These are phyloP conservation scores for Suillus plorans DNA, from an alignment of 768 basidiomycete genomes.

Conservation along the genomic window DNA sequence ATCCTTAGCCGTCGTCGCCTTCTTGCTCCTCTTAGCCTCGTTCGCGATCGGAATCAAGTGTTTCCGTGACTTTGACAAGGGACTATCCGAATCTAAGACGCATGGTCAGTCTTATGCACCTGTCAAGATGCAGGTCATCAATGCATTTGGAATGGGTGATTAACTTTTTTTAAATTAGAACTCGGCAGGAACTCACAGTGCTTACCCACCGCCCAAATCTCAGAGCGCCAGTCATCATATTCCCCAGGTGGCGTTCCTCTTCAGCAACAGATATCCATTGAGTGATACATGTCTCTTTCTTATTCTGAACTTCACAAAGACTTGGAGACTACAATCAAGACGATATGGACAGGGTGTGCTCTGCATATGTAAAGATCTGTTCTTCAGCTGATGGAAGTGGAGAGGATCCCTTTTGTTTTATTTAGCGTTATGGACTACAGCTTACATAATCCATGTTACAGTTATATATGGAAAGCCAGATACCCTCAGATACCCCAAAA, in stretches of 20 bases:
- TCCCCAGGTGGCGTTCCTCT: constrained; percentile 49
- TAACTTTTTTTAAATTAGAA: constrained; percentile 38
- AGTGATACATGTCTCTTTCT: constrained; percentile 38
- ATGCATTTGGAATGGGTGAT: constrained; percentile 36
- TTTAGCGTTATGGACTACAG: constrained; percentile 18
- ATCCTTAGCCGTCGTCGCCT: constrained; percentile 65
- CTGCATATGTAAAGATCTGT: background rate
- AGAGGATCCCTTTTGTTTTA: constrained; percentile 10
- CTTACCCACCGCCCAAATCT: constrained; percentile 42
- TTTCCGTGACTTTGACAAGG: constrained; percentile 80
- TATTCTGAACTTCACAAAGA: constrained; percentile 5
- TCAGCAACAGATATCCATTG: constrained; percentile 73
- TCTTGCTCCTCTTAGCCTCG: constrained; percentile 70
- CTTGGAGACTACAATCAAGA: constrained; percentile 9
- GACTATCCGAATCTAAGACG: constrained; percentile 70
- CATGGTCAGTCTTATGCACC: constrained; percentile 58
- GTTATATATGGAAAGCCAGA: background rate
- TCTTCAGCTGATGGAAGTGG: background rate
- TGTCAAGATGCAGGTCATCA: constrained; percentile 25
- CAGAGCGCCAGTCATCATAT: constrained; percentile 48
- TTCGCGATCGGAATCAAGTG: constrained; percentile 78
- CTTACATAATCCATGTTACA: constrained; percentile 19
- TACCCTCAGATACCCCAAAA: too few species aligned
- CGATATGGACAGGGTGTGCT: background rate
- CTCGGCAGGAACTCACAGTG: constrained; percentile 47